Base-by-base conservation (phyloP, 2,329 filamentous ascomycete genomes). In the Botryosphaeria dothidea region DNA sequence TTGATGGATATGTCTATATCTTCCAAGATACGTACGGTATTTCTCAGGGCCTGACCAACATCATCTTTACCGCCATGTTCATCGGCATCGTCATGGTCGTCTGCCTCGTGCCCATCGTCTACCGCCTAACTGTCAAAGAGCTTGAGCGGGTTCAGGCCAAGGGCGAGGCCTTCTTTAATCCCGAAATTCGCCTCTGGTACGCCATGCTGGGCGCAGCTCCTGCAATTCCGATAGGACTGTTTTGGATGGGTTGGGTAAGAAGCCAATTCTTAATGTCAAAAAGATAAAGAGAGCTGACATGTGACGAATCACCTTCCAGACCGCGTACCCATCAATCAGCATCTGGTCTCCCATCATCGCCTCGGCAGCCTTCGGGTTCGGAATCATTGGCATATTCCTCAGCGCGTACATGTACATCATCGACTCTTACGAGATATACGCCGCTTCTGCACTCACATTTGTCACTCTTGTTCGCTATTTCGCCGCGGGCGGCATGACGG, bases 211-310 rank as follows among this genome's bases (percentile, higher is more conserved):
- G 80, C 9, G 74, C 74, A 1, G 80, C 82, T 0, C 80, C 83
- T 0, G 72, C 79, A 0, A 78, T 88, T 1, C 84, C 85, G 0
- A 74, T 85, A 31, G 78, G 76, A 1, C 75, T 87, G 2, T 86
- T 88, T 71, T 88, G 85, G 84, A 83, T 88, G 74, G 85, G 80
- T 0, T 87, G 85, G n/a, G n/a, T n/a, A n/a, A n/a, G n/a, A n/a
- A n/a, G n/a, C n/a, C n/a, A n/a, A n/a, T n/a, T n/a, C n/a, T n/a
- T n/a, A n/a, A n/a, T n/a, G n/a, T n/a, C n/a, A n/a, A n/a, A n/a
- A n/a, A n/a, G n/a, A n/a, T n/a, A n/a, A n/a, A n/a, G n/a, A n/a
- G n/a, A n/a, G n/a, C n/a, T n/a, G n/a, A n/a, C n/a, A n/a, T n/a
- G n/a, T n/a, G n/a, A n/a, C n/a, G n/a, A n/a, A n/a, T n/a, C n/a